Base-by-base conservation (phyloP, 805 yeast genomes). In the Sugiyamaella smithiae region DNA sequence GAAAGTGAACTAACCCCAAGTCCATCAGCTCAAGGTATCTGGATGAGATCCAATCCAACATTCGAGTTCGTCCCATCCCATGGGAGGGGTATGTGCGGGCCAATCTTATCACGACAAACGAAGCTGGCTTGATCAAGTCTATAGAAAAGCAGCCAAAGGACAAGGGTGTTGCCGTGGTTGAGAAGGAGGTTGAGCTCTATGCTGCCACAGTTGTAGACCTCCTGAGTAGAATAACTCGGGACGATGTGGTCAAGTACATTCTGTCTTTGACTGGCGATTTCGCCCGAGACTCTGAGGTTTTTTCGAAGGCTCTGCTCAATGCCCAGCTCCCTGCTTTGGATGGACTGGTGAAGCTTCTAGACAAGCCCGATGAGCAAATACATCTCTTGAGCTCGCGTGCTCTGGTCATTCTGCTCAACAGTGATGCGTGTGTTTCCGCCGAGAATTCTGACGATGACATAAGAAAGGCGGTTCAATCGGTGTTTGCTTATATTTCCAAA, bases 11-110 rank as follows among this genome's bases (percentile, higher is more conserved):
- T n/a, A n/a, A n/a, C n/a, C n/a, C n/a, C n/a, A n/a, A 26, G 36
- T 44, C 48, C 24, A 45, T 58, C 33, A 40, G 45, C 45, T 51
- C 55, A 38, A 51, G 46, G 46, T 58, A 65, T 38, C 56, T 67
- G 48, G 71, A 67, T 40, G 70, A 67, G 33, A 62, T 64, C 46
- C 61, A 64, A 57, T 73, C 76, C 55, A 80, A 80, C 53, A 82
- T 88, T 54, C 75, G 93, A 59, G 83, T 86, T 52, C 78, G 93
- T 55, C 82, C 90, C 26, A 79, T 89, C 48, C 95, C 95, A 26
- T 90, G 97, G 97, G 95, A 87, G 61, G 95, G 95, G 7, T 81
- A 85, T 58, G 82, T 86, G 8, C 76, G 96, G 48, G 82, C 90
- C 16, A 81, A 79, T 42, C 77, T 82, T 40, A 72, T 90, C 32